phyloP scores from a whole-genome alignment of 495 filamentous ascomycete genomes.

The Amniculicola lignicola region DNA sequence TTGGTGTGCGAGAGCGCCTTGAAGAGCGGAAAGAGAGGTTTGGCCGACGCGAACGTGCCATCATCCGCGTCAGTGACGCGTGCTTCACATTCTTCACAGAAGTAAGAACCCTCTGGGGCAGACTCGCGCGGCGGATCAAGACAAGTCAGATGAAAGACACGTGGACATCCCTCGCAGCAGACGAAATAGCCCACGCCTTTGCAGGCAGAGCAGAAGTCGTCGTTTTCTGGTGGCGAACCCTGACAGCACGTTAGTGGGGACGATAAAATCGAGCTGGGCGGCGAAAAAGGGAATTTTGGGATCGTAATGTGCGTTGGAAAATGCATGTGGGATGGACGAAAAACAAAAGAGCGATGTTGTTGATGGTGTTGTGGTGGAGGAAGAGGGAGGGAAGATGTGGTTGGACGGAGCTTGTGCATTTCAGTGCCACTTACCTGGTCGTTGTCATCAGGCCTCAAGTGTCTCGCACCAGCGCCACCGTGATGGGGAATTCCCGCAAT shows the following conservation, averaged over 20 bases:
- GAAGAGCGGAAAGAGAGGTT: conserved; percentile 58
- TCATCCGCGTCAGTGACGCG: conserved; percentile 35
- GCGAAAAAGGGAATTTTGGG: conserved; percentile 26
- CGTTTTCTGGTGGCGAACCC: conserved; percentile 61
- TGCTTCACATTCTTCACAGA: conserved; percentile 68
- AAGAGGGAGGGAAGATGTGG: conserved; percentile 29
- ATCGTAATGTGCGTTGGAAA: conserved; percentile 11
- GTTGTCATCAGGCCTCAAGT: conserved; percentile 35
- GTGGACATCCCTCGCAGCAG: conserved; percentile 87
- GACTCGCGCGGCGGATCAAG: conserved; percentile 71
- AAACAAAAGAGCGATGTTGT: conserved; percentile 9
- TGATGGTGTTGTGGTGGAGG: conserved; percentile 25
- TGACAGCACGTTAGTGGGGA: conserved; percentile 32
- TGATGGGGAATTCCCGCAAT: conserved; percentile 28
- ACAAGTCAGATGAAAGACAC: conserved; percentile 84
- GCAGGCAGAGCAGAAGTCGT: conserved; percentile 83
- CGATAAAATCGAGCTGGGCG: conserved; percentile 24
- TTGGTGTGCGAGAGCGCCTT: conserved; percentile 59
- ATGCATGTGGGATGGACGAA: conserved; percentile 29
- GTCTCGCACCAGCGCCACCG: conserved; percentile 28
- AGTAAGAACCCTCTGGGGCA: conserved; percentile 74
- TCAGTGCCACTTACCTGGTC: conserved; percentile 33
- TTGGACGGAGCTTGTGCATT: conserved; percentile 28
- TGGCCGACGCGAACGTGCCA: conserved; percentile 2
- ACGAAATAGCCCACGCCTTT: conserved; percentile 75